Evolutionary conservation across 2,329 filamentous ascomycete genomes (phyloP).

Genomic region (Stemphylium lycopersici): DNA sequence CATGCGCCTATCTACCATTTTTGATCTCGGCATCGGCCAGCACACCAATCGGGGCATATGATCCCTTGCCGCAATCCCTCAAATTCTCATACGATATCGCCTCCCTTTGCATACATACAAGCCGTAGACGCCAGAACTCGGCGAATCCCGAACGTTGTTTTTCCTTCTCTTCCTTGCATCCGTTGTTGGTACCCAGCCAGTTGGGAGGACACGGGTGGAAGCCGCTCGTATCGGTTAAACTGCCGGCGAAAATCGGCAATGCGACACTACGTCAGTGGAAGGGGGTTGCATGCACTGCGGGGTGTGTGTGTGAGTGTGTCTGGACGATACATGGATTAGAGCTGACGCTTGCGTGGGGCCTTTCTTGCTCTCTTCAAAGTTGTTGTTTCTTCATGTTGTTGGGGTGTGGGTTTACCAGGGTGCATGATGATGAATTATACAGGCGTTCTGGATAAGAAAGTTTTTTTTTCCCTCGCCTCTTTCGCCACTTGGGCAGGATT

Average conservation of each 20-base stretch:
- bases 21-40: constrained; percentile 10
- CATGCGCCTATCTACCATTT: constrained; percentile 1
- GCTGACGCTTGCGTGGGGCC: constrained; percentile 1
- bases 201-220: constrained; percentile 5
- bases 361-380: neutral
- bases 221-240: constrained; percentile 19
- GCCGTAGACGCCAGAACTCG: neutral
- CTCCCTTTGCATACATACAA: neutral
- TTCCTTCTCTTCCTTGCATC: neutral
- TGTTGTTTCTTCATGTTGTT: neutral
- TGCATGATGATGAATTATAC: neutral
- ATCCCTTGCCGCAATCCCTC: neutral
- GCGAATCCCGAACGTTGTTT: neutral
- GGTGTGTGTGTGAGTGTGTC: constrained; percentile 18
- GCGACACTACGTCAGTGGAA: constrained; percentile 25
- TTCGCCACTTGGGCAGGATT: neutral
- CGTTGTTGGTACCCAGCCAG: constrained; percentile 1
- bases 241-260: constrained; percentile 32
- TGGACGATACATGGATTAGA: neutral
- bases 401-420: neutral
- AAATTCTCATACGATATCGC: constrained; percentile 3
- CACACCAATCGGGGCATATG: constrained; percentile 5
- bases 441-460: neutral
- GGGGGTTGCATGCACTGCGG: constrained; percentile 18
- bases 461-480: neutral